phyloP scores from a whole-genome alignment of 148 eudicot species.

The Persicaria tinctoria region DNA sequence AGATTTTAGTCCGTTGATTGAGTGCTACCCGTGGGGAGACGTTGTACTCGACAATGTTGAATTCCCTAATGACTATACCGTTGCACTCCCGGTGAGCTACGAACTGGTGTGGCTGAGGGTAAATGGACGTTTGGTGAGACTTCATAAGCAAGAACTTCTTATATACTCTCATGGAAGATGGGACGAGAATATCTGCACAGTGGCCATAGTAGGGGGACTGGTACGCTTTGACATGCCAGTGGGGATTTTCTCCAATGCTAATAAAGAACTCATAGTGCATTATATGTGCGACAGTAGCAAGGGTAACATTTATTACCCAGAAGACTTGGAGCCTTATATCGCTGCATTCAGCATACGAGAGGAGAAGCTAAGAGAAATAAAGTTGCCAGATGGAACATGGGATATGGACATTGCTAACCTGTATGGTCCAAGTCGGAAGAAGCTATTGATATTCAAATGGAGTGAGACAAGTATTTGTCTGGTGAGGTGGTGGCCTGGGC shows the following conservation, averaged over 20 bases:
- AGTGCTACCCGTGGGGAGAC: background rate
- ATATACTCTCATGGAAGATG: background rate
- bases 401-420: background rate
- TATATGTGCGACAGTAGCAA: background rate
- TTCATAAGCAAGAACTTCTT: background rate
- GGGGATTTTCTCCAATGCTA: background rate
- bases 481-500: background rate
- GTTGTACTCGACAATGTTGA: background rate
- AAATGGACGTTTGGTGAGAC: background rate
- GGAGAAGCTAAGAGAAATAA: background rate
- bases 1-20: background rate
- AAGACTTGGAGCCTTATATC: background rate
- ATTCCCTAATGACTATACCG: background rate
- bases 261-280: background rate
- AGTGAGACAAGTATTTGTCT: background rate
- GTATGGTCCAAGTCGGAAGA: background rate
- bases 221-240: background rate
- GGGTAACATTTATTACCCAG: background rate
- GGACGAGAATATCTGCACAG: background rate
- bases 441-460: background rate
- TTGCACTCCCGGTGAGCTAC: background rate
- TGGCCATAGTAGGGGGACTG: background rate
- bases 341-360: background rate
- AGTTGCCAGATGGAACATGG: background rate
- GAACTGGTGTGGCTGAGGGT: background rate